These are phyloP conservation scores for Setaria italica DNA, from an alignment of 202 grass and related monocot species.

Conservation along the genomic window DNA sequence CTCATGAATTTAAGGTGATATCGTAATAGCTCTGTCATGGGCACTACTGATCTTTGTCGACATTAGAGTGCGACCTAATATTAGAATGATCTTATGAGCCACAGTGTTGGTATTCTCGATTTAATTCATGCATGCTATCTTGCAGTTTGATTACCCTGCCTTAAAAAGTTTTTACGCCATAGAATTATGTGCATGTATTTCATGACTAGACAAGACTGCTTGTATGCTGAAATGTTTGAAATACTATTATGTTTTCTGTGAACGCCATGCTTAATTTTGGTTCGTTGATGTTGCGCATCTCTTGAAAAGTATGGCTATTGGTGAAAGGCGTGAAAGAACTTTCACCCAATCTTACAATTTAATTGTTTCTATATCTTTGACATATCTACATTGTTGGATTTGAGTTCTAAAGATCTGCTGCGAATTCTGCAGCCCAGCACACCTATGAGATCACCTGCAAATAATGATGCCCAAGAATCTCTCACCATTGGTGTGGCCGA, in stretches of 20 bases:
- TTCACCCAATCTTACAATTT: not conserved
- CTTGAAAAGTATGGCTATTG: not conserved
- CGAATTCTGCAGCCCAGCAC: slow-evolving; percentile 48
- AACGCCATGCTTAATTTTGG: not conserved
- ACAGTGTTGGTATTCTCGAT: slow-evolving; percentile 2
- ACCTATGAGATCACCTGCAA: slow-evolving; percentile 62
- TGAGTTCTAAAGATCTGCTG: slow-evolving; percentile 23
- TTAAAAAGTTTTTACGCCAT: not conserved
- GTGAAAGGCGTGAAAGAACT: slow-evolving; percentile 20
- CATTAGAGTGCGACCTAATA: not conserved
- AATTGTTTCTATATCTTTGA: not conserved
- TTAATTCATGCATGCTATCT: not conserved
- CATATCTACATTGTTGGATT: not conserved
- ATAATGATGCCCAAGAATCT: slow-evolving; percentile 69
- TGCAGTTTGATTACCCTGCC: not conserved
- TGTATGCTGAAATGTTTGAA: slow-evolving; percentile 29
- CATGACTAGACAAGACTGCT: not conserved
- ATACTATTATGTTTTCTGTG: not conserved
- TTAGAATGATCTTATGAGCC: slow-evolving; percentile 19
- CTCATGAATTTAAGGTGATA: slow-evolving; percentile 6
- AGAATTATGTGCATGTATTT: not conserved
- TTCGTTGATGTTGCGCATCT: not conserved
- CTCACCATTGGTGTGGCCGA: slow-evolving; percentile 85
- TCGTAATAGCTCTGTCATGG: not conserved
- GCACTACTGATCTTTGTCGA: not conserved